Base-by-base conservation (phyloP, 2,329 filamentous ascomycete genomes). In the Thielaviopsis ethacetica region DNA sequence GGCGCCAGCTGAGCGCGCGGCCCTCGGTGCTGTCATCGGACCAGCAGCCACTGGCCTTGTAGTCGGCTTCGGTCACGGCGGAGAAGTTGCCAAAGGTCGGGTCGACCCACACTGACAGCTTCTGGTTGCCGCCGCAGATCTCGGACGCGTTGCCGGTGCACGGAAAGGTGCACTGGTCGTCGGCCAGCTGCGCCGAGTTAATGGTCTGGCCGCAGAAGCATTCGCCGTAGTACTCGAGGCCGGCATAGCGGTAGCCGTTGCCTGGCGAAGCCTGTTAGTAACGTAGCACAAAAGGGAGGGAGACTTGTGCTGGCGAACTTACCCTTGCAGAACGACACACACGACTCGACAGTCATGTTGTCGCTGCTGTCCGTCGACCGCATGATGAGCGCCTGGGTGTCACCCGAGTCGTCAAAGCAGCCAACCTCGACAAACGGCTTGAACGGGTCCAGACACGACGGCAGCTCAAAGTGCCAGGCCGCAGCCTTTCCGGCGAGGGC, bases 31-130 rank as follows among this genome's bases (percentile, higher is more conserved):
- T 70, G 59, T 71, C 65, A 62, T 79, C 77, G 27, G 71, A 73
- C 65, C 78, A 84, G 71, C 84, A 88, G 59, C 84, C 84, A n/a
- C 77, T 67, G 63, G 80, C 76, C 51, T 72, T 71, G 73, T 82
- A 87, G 53, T 75, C 72, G 57, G 72, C 71, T 52, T 76, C 71
- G 24, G 73, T 75, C 26, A 76, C 67, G 56, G 76, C 70, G 21
- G 68, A 70, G 62, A 71, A 75, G 24, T 71, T 69, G 53, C 71
- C 66, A 63, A 76, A 77, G 30, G 74, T 78, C 3, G 74, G 71
- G 55, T 79, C 76, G 64, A 74, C 68, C 65, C 71, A 78, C 65
- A 77, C 61, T 1, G 76, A 76, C 61, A 81, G 73, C 30, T 68
- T 65, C 9, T 71, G 69, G 58, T 73, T 69, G 21, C 76, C 74